Conservation (phyloP, 129 eudicot species). For the Solidago caesia region DNA sequence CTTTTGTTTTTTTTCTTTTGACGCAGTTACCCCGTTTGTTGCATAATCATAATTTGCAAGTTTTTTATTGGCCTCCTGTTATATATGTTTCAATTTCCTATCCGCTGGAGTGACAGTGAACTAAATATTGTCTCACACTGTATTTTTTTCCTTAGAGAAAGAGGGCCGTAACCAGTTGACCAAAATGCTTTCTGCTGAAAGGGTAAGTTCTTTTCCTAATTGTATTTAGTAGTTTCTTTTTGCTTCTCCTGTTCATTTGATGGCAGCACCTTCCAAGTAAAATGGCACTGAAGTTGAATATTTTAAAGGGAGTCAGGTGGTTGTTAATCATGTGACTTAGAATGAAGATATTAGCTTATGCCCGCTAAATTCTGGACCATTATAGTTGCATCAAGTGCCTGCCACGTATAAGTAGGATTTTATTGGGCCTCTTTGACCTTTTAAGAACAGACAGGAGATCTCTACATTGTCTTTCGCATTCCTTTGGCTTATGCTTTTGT, state of each 20-base stretch:
- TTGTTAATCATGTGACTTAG: background rate
- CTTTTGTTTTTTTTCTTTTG: background rate
- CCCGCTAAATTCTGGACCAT: background rate
- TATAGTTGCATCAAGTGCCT: background rate
- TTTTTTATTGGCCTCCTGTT: background rate
- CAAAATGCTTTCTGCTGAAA: slow-evolving; percentile 56
- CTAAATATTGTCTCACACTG: slow-evolving; percentile 11
- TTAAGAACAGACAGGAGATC: background rate
- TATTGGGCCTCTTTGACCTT: background rate
- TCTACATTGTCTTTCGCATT: background rate
- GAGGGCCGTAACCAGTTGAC: slow-evolving; percentile 48
- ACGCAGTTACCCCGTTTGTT: background rate
- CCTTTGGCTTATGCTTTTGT: background rate
- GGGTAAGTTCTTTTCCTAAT: slow-evolving; percentile 39
- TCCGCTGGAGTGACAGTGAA: background rate
- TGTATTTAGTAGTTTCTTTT: background rate
- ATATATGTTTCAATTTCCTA: background rate
- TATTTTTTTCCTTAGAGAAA: slow-evolving; percentile 46
- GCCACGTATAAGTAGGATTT: background rate
- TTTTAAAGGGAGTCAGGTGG: background rate
- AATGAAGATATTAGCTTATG: background rate
- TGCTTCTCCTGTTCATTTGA: background rate
- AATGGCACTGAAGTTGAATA: background rate
- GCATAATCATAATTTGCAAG: slow-evolving; percentile 6
- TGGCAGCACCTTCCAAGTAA: background rate